Evolutionary conservation across 2,329 filamentous ascomycete genomes (phyloP), one percentile per base, ranked within the genome.

Genomic region (Orbilia quercus): DNA sequence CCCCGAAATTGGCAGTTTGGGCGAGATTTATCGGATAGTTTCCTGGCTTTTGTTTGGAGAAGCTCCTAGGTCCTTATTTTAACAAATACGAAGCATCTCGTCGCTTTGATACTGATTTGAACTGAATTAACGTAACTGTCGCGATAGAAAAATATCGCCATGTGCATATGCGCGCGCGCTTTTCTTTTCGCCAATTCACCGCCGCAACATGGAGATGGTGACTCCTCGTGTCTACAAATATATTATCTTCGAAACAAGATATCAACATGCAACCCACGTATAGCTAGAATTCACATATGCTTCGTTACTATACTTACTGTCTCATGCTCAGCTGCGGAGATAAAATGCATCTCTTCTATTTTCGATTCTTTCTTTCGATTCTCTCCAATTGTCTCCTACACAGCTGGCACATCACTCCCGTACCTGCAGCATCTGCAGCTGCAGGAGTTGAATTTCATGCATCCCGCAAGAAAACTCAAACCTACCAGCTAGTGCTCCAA

Each of bases 351-450:
- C n/a, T n/a, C n/a, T n/a, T n/a, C n/a, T n/a, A n/a, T n/a, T n/a
- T n/a, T n/a, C n/a, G n/a, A n/a, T n/a, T n/a, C n/a, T n/a, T n/a
- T n/a, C n/a, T n/a, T n/a, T n/a, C n/a, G n/a, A 31, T 40, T 40
- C 36, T 12, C 36, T 6, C 36, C n/a, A 40, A 40, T 16, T 40
- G 36, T 9, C 28, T 31, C 28, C 28, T 7, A 40, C 36, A 28
- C 12, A 48, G 20, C 34, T 48, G 20, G 38, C 22, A 42, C 42
- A 18, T 20, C 34, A 31, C 18, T 51, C 51, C 23, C 58, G 66
- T 64, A 71, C 57, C 66, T 63, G 66, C 65, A 38, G 44, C 58
- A 57, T 57, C 65, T 62, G 65, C 65, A 63, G 65, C 65, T 62
- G 65, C 65, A 63, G 65, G 65, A 63, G 48, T 25, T 45, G 28